Evolutionary conservation across 257 asterid species (phyloP).

Genomic region (Prunella vulgaris): DNA sequence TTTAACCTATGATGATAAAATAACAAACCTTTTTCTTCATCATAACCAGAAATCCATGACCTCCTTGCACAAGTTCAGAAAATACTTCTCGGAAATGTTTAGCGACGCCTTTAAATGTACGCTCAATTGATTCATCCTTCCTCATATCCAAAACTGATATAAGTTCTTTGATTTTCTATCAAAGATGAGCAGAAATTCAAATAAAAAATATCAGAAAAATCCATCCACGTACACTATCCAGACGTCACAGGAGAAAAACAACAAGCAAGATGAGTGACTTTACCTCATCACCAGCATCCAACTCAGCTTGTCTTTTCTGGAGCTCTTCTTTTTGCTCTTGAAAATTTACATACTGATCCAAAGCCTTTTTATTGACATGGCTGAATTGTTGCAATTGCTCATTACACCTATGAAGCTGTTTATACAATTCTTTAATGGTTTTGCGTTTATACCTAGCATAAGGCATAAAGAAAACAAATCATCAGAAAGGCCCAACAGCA

Average conservation of each 20-base stretch:
- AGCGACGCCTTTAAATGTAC: conserved; percentile 97
- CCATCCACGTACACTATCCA: too few species aligned
- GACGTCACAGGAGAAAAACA: conserved; percentile 1
- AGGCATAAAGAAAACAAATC: conserved; percentile 8
- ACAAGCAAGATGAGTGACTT: conserved; percentile 12
- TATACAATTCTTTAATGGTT: conserved; percentile 72
- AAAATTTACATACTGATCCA: conserved; percentile 93
- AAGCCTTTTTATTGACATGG: conserved; percentile 97
- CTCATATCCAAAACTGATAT: conserved; percentile 91
- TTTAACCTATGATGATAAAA: conserved; percentile 12
- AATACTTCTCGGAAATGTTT: conserved; percentile 95
- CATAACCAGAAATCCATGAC: conserved; percentile 87
- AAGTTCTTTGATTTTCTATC: conserved; percentile 96
- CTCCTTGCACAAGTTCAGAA: conserved; percentile 97
- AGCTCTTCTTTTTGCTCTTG: conserved; percentile 96
- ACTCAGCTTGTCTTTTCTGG: conserved; percentile 89
- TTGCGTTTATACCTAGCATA: conserved; percentile 65
- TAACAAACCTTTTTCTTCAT: conserved; percentile 90
- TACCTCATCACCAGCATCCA: conserved; percentile 97
- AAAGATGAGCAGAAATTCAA: conserved; percentile 22
- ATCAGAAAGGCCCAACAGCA: conserved; percentile 5
- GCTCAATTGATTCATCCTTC: conserved; percentile 97
- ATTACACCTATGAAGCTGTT: conserved; percentile 85
- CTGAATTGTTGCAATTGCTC: conserved; percentile 92
- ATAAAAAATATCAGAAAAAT: conserved; percentile 12